Conservation (phyloP, 495 filamentous ascomycete species). For the Tuber brumale region DNA sequence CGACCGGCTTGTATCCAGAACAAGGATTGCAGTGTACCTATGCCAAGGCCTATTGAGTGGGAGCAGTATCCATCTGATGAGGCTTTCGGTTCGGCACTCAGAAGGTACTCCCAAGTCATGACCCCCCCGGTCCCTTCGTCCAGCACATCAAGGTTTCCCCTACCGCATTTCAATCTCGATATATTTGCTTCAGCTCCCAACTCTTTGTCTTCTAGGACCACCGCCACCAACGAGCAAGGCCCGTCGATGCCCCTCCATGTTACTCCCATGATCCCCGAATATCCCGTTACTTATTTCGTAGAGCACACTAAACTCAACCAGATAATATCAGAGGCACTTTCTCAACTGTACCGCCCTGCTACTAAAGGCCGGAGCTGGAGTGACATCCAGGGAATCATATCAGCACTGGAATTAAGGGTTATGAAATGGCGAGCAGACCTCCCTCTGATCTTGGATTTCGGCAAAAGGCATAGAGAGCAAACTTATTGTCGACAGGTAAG, state of each 20-base stretch:
- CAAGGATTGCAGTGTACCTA: constrained; percentile 51
- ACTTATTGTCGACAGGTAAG: constrained; percentile 38
- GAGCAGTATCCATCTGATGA: constrained; percentile 42
- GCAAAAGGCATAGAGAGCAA: constrained; percentile 26
- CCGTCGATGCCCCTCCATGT: constrained; percentile 12
- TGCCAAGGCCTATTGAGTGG: constrained; percentile 55
- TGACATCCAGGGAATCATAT: constrained; percentile 55
- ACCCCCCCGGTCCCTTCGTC: constrained; percentile 13
- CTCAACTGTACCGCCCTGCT: constrained; percentile 55
- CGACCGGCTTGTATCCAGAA: constrained; percentile 55
- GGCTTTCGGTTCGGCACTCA: constrained; percentile 30
- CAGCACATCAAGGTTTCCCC: constrained; percentile 10
- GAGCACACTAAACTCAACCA: constrained; percentile 39
- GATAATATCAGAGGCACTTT: constrained; percentile 53
- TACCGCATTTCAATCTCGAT: background rate
- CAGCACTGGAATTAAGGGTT: constrained; percentile 49
- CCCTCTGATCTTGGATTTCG: constrained; percentile 51
- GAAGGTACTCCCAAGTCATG: constrained; percentile 22
- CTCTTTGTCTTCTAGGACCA: constrained; percentile 22
- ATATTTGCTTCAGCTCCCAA: constrained; percentile 13
- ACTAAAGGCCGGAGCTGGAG: constrained; percentile 53
- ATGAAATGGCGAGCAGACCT: constrained; percentile 53
- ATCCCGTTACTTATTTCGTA: constrained; percentile 37
- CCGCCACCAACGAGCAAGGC: constrained; percentile 10
- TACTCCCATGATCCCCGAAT: constrained; percentile 19